Percentiles rank a stretch among this genome's conserved stretches.
phyloP scores from a whole-genome alignment of 306 rosid genomes.

The Quercus bicolor region DNA sequence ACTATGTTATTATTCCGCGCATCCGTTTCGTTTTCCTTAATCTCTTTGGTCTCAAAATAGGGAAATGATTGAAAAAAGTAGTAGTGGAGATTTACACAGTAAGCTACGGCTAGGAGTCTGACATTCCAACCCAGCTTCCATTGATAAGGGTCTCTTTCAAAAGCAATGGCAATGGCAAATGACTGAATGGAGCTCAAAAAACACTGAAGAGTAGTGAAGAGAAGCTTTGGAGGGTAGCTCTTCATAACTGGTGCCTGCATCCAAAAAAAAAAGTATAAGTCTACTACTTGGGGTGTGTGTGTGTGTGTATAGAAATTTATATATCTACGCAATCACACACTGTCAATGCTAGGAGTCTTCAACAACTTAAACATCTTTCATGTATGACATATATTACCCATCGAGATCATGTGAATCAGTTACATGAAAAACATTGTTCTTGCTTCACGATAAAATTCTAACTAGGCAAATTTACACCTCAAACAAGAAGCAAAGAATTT shows the following conservation, averaged over 20 bases:
- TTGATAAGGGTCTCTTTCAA: slow-evolving; percentile 63
- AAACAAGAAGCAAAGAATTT: neutral
- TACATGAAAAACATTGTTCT: too few species aligned
- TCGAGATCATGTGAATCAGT: too few species aligned
- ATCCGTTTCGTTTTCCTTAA: neutral
- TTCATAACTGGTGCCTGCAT: slow-evolving; percentile 56
- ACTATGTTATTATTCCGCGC: too few species aligned
- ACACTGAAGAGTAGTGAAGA: slow-evolving; percentile 67
- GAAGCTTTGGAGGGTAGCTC: slow-evolving; percentile 68
- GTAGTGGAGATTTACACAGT: slow-evolving; percentile 48
- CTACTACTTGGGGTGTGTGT: neutral
- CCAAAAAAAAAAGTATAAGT: neutral
- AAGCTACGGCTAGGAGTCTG: slow-evolving; percentile 60
- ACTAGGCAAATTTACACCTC: too few species aligned
- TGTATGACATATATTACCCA: neutral
- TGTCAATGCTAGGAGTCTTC: neutral
- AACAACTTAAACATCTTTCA: neutral
- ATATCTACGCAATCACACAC: neutral
- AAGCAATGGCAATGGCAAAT: slow-evolving; percentile 51
- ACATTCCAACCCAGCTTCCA: slow-evolving; percentile 80
- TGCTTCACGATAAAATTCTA: too few species aligned
- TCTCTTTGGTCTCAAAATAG: neutral
- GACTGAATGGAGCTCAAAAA: slow-evolving; percentile 60
- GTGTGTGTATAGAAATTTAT: neutral
- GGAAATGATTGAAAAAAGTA: neutral